Percentiles rank a stretch among this genome's conserved stretches.
These are phyloP conservation scores for Psidium friedrichsthalianum DNA, from an alignment of 345 rosid genomes.

Conservation along the genomic window DNA sequence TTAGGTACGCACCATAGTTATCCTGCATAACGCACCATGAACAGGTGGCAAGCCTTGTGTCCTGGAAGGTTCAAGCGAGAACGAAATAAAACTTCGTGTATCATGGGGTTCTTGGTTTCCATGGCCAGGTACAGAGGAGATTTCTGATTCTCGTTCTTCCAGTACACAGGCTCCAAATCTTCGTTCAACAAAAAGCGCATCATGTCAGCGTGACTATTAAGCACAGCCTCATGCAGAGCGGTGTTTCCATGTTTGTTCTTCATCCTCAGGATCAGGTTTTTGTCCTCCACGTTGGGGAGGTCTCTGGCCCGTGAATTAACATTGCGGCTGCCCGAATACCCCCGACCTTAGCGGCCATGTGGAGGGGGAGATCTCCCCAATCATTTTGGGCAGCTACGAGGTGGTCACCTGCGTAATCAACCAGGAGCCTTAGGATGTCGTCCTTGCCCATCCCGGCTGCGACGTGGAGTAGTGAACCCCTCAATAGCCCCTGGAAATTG, in stretches of 20 bases:
- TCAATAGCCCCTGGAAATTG: background rate
- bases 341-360: rapidly evolving
- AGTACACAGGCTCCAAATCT: background rate
- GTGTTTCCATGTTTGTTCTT: background rate
- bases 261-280: background rate
- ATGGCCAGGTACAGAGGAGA: background rate
- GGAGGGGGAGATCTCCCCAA: background rate
- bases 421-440: background rate
- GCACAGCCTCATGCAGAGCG: background rate
- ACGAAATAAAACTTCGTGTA: background rate
- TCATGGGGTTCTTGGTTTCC: rapidly evolving
- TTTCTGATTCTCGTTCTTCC: background rate
- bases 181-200: background rate
- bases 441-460: background rate
- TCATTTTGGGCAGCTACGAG: background rate
- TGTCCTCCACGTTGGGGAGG: background rate
- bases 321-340: rapidly evolving
- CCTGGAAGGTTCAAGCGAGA: background rate
- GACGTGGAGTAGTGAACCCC: background rate
- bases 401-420: background rate
- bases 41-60: background rate
- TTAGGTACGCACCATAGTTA: background rate
- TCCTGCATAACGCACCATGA: background rate
- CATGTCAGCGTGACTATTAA: background rate
- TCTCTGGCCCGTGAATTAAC: background rate